A percentile compares a stretch with the other conserved stretches of the same genome.
Evolutionary conservation across 208 protist genomes (phyloP).

Genomic region (Trichomonas vaginalis): DNA sequence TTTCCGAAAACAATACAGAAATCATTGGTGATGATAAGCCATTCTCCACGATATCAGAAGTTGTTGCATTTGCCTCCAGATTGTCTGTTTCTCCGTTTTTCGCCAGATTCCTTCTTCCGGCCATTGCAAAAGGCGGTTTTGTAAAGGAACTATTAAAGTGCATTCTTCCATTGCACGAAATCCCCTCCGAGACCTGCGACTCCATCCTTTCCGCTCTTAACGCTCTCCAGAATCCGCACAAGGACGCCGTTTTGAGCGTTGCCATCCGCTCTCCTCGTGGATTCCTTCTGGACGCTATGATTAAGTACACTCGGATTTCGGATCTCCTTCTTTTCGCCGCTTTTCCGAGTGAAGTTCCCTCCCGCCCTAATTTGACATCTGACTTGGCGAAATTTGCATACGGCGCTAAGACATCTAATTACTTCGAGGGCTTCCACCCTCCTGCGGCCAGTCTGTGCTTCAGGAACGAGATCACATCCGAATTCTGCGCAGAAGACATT

Average conservation of each 20-base stretch:
- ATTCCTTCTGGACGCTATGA: neutral
- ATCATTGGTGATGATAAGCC: neutral
- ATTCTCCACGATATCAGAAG: neutral
- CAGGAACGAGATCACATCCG: neutral
- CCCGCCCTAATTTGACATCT: neutral
- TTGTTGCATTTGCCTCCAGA: neutral
- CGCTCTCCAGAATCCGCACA: neutral
- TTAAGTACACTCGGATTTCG: neutral
- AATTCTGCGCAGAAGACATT: neutral
- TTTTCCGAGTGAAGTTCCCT: neutral
- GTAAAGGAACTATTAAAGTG: neutral
- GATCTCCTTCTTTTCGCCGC: neutral
- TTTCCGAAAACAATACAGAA: neutral
- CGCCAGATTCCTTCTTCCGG: neutral
- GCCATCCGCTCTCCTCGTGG: neutral
- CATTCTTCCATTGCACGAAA: neutral
- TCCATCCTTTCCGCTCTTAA: neutral
- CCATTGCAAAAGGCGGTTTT: neutral
- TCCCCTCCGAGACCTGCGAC: neutral
- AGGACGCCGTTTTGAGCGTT: neutral
- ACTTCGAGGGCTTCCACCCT: neutral
- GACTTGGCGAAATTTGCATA: neutral
- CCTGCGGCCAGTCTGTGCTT: neutral
- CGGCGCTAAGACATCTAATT: neutral
- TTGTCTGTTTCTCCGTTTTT: neutral